phyloP scores from a whole-genome alignment of 805 yeast genomes.

The Sugiyamaella qingdaonensis region DNA sequence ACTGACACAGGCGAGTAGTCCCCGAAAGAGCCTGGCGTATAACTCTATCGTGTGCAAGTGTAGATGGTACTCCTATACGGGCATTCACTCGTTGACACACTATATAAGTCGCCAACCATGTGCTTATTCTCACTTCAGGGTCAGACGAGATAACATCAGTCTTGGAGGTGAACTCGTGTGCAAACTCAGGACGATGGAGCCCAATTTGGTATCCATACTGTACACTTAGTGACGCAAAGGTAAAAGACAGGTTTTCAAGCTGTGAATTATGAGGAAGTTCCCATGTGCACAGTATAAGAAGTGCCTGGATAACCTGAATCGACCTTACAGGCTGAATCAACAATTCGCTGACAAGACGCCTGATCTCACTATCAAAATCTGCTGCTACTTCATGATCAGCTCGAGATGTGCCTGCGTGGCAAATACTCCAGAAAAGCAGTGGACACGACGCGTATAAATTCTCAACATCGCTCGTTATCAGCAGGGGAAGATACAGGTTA shows the following conservation, averaged over 20 bases:
- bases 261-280: neutral
- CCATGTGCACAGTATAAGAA: slow-evolving; percentile 3
- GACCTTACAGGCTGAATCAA: neutral
- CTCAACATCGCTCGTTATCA: neutral
- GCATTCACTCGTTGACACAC: neutral
- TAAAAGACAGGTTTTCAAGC: neutral
- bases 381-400: neutral
- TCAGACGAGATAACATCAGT: neutral
- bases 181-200: slow-evolving; percentile 1
- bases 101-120: neutral
- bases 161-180: neutral
- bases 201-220: slow-evolving; percentile 1
- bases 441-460: neutral
- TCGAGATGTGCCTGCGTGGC: neutral
- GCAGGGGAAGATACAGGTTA: neutral
- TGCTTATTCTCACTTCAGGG: neutral
- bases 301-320: slow-evolving; percentile 1
- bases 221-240: slow-evolving; percentile 5
- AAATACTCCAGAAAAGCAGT: slow-evolving; percentile 5
- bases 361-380: neutral
- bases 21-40: neutral
- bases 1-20: neutral
- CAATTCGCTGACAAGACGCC: neutral
- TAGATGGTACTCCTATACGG: neutral
- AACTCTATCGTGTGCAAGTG: neutral